Conservation (phyloP, 164 flowering plant species). For the Stephania yunnanensis region DNA sequence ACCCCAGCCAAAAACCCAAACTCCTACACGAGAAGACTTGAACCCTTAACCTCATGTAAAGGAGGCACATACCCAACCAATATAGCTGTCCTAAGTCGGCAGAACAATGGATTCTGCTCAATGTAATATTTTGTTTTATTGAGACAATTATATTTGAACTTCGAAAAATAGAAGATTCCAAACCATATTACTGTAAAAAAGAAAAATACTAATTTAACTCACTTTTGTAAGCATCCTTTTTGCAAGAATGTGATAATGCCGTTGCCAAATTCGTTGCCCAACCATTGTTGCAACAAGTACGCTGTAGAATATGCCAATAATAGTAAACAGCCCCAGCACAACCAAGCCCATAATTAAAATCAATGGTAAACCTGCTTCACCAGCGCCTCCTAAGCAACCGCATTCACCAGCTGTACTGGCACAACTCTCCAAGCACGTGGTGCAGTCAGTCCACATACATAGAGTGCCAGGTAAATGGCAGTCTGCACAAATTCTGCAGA, state of each 20-base stretch:
- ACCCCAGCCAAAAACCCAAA: too few species aligned
- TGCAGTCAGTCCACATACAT: conserved; percentile 98
- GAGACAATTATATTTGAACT: too few species aligned
- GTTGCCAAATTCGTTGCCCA: conserved; percentile 98
- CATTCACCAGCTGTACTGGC: conserved; percentile 83
- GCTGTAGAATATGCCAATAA: conserved; percentile 95
- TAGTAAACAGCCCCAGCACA: conserved; percentile 82
- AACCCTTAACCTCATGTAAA: too few species aligned
- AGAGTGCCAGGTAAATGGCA: conserved; percentile 96
- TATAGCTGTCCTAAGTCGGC: too few species aligned
- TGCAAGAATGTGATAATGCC: conserved; percentile 98
- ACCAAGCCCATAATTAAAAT: conserved; percentile 76
- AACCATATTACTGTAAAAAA: not conserved
- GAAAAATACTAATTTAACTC: conserved; percentile 22
- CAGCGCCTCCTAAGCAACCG: conserved; percentile 94
- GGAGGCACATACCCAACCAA: too few species aligned
- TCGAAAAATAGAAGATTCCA: not conserved
- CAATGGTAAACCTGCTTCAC: conserved; percentile 94
- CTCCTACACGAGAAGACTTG: too few species aligned
- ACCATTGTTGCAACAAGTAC: conserved; percentile 99
- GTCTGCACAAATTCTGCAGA: conserved; percentile 89
- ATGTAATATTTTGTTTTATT: too few species aligned
- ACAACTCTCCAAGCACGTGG: conserved; percentile 85
- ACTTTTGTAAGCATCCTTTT: conserved; percentile 98
- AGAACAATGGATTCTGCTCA: too few species aligned